Evolutionary conservation across 2,329 filamentous ascomycete species (phyloP).

Genomic region (Aspergillus versicolor): DNA sequence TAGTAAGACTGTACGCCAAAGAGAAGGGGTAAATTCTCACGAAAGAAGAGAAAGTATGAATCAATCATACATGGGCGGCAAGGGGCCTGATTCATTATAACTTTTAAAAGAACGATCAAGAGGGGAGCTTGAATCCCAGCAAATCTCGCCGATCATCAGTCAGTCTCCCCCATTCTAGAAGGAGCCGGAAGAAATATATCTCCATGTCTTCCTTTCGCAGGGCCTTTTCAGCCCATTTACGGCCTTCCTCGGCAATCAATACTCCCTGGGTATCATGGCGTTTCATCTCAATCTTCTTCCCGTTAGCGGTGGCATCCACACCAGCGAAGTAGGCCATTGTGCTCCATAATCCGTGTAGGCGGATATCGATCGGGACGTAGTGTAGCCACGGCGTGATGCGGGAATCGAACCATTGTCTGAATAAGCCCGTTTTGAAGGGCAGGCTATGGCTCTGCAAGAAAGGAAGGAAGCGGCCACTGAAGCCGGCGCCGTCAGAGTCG

Average conservation of each 20-base stretch:
- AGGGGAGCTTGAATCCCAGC: constrained; percentile 40
- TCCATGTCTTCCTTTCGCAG: constrained; percentile 73
- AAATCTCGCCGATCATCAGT: constrained; percentile 60
- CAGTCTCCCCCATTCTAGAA: constrained; percentile 74
- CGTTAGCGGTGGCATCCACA: constrained; percentile 26
- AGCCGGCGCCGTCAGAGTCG: constrained; percentile 67
- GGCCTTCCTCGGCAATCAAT: constrained; percentile 66
- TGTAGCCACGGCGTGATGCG: constrained; percentile 75
- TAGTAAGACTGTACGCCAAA: not conserved
- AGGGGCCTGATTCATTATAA: not conserved
- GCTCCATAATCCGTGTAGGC: constrained; percentile 71
- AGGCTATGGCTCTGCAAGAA: constrained; percentile 66
- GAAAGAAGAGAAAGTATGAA: not conserved
- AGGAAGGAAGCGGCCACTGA: constrained; percentile 64
- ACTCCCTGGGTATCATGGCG: constrained; percentile 55
- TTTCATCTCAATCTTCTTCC: constrained; percentile 18
- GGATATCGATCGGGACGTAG: constrained; percentile 73
- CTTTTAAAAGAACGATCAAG: not conserved
- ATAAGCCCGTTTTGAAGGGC: constrained; percentile 69
- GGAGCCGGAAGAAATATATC: constrained; percentile 73
- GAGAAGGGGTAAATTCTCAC: not conserved
- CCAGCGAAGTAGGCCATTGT: constrained; percentile 74
- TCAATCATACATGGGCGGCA: not conserved
- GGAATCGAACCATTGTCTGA: constrained; percentile 76
- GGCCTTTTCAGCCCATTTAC: constrained; percentile 63